Base-by-base conservation (phyloP, 345 rosid species). In the Syzygium aqueum region DNA sequence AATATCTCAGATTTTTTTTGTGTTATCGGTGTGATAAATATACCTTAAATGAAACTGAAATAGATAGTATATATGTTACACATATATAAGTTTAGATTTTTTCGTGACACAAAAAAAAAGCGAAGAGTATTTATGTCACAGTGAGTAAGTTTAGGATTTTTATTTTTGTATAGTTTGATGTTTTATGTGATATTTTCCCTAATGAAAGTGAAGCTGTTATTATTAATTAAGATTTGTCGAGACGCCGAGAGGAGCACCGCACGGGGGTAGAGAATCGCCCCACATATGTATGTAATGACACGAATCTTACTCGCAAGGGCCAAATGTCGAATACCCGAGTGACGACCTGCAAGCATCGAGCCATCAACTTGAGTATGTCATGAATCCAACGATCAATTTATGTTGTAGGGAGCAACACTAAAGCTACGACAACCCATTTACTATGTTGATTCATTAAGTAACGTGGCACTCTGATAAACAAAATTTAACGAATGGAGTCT, bases 281-380 rank as follows among this genome's bases (percentile, higher is more conserved):
- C 21, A 28, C 16, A 30, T 63, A 0, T 3, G 10, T 63, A 12
- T 28, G 9, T 63, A 15, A 13, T 28, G 37, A 63, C 77, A 1
- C 5, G 12, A 30, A 33, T 7, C 3, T 8, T 11, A 65, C 22
- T 11, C 9, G 1, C 22, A 15, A 0, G 2, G 11, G 1, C 12
- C 43, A 16, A 65, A 30, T 30, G 23, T 65, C 17, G 77, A 30
- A 30, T n/a, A 6, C 33, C 33, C 33, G 5, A 61, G 37, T 16
- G n/a, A 61, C 3, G 19, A 65, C 11, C 5, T 19, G 0, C 37
- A 2, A 65, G 43, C 16, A 7, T 30, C 0, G 1, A 30, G 12
- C 33, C 12, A 30, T 65, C 40, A 33, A 30, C 43, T 30, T 65
- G 30, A 65, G 22, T 65, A 65, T 7, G 22, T 3, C 10, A 17